These are phyloP conservation scores for Macrolepiota dolichaula DNA, from an alignment of 768 basidiomycete species.

Conservation along the genomic window DNA sequence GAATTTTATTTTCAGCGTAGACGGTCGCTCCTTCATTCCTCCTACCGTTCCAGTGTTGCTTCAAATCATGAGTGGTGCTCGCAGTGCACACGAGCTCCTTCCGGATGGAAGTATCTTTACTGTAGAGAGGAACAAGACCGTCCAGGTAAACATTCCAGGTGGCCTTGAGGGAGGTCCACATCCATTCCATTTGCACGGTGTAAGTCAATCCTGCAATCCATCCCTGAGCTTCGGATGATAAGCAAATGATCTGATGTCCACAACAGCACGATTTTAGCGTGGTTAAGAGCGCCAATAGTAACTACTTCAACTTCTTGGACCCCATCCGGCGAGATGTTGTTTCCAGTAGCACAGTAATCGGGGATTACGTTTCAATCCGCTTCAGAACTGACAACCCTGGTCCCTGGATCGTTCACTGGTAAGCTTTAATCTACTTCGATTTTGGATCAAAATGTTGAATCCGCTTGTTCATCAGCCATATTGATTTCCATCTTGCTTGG, in stretches of 20 bases:
- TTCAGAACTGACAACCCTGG: constrained; percentile 52
- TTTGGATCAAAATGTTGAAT: neutral
- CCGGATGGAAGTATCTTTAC: constrained; percentile 38
- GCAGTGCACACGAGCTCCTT: constrained; percentile 36
- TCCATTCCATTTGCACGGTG: constrained; percentile 47
- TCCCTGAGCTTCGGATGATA: neutral
- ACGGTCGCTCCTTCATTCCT: constrained; percentile 7
- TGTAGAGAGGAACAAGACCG: constrained; percentile 41
- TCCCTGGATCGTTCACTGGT: constrained; percentile 51
- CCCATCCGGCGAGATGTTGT: constrained; percentile 59
- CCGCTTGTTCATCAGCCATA: neutral
- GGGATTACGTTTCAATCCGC: constrained; percentile 43
- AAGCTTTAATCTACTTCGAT: constrained; percentile 1
- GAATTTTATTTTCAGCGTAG: constrained; percentile 8
- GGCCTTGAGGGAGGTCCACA: constrained; percentile 23
- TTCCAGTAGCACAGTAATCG: constrained; percentile 28
- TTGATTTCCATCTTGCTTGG: constrained; percentile 1
- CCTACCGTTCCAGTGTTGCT: constrained; percentile 45
- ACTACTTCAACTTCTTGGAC: constrained; percentile 41
- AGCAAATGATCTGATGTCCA: neutral
- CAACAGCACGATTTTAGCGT: constrained; percentile 35
- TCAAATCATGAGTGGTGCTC: constrained; percentile 45
- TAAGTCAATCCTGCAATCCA: constrained; percentile 21
- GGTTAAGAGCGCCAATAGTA: constrained; percentile 36
- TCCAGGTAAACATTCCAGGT: constrained; percentile 47